These are phyloP conservation scores for Plasmodium reichenowi DNA, from an alignment of 169 alveolate species.

Conservation along the genomic window DNA sequence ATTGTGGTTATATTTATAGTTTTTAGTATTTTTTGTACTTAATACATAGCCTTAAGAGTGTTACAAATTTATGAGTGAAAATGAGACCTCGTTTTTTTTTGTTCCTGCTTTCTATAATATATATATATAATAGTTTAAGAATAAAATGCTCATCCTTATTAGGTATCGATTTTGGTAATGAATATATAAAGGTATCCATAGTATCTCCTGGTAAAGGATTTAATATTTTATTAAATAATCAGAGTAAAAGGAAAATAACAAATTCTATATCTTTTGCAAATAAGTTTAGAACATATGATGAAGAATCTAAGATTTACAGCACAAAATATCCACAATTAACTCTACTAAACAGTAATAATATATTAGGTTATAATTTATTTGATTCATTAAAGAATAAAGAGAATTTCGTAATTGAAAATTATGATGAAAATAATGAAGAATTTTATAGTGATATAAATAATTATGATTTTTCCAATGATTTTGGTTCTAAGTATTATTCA, in stretches of 20 bases:
- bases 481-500: slow-evolving; percentile 43
- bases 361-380: slow-evolving; percentile 44
- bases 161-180: slow-evolving; percentile 87
- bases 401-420: slow-evolving; percentile 29
- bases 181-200: slow-evolving; percentile 84
- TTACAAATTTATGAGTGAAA: not conserved
- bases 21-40: too few relatives aligned
- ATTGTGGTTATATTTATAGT: too few relatives aligned
- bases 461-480: slow-evolving; percentile 24
- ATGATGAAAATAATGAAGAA: slow-evolving; percentile 54
- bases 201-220: slow-evolving; percentile 85
- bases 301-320: slow-evolving; percentile 79
- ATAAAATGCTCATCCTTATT: slow-evolving; percentile 63
- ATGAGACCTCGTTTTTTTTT: slow-evolving; percentile 12
- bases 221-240: slow-evolving; percentile 82
- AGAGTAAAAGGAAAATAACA: slow-evolving; percentile 84
- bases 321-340: slow-evolving; percentile 62
- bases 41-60: not conserved
- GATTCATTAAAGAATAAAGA: slow-evolving; percentile 50
- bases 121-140: slow-evolving; percentile 5
- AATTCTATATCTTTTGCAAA: slow-evolving; percentile 82
- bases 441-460: slow-evolving; percentile 32
- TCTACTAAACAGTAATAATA: slow-evolving; percentile 54
- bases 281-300: slow-evolving; percentile 80
- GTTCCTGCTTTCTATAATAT: not conserved